Evolutionary conservation across 73 alveolate species (phyloP).

Genomic region (Paramecium tetraurelia): DNA sequence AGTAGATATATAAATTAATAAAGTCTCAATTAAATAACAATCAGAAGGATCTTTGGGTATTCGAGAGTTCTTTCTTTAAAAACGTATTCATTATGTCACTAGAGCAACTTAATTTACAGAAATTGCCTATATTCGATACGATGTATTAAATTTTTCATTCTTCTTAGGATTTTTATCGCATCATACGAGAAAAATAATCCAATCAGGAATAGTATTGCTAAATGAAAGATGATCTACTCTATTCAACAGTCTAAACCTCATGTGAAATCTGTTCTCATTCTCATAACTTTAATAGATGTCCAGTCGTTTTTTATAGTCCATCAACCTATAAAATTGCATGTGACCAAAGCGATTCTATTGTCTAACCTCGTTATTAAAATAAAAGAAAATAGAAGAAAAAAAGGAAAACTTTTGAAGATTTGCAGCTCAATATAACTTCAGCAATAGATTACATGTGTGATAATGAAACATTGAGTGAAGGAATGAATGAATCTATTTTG

Average conservation of each 20-base stretch:
- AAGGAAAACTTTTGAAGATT: neutral
- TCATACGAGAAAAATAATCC: neutral
- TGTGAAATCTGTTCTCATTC: neutral
- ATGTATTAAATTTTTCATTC: neutral
- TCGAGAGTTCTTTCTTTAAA: neutral
- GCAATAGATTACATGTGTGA: neutral
- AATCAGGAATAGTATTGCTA: neutral
- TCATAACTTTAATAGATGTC: neutral
- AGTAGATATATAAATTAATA: neutral
- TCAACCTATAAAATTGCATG: neutral
- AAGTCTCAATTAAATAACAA: neutral
- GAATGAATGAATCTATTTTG: neutral
- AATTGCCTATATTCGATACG: neutral
- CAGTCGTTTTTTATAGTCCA: constrained; percentile 20
- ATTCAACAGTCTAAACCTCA: neutral
- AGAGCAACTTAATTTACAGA: constrained; percentile 6
- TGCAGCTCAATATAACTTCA: neutral
- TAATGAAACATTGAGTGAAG: neutral
- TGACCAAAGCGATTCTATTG: neutral
- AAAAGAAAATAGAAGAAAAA: neutral
- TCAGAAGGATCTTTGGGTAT: neutral
- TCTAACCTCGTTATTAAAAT: neutral
- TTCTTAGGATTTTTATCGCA: neutral
- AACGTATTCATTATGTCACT: neutral
- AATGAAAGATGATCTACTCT: neutral